Percentiles rank a stretch among this genome's conserved stretches.
Evolutionary conservation across 495 filamentous ascomycete genomes (phyloP).

Genomic region (Jackrogersella multiformis): DNA sequence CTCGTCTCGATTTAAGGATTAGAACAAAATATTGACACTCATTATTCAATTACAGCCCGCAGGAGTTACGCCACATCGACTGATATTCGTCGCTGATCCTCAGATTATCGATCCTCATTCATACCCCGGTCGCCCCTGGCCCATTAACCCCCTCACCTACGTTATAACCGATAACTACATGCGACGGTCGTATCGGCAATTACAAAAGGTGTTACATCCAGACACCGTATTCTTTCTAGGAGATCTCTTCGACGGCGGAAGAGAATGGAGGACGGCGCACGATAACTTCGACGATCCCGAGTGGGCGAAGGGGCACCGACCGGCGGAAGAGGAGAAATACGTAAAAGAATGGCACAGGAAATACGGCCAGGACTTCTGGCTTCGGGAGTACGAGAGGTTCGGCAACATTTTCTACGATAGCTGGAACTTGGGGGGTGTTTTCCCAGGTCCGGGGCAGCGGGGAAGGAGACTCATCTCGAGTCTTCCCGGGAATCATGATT

Average conservation of each 20-base stretch:
- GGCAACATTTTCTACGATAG: conserved; percentile 77
- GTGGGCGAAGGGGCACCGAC: conserved; percentile 59
- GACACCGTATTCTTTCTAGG: conserved; percentile 90
- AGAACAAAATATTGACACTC: conserved; percentile 24
- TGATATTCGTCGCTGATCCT: conserved; percentile 93
- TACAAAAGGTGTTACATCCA: conserved; percentile 76
- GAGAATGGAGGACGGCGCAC: conserved; percentile 84
- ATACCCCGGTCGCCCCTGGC: conserved; percentile 93
- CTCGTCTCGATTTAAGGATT: not conserved
- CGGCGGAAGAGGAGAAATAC: conserved; percentile 56
- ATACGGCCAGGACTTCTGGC: conserved; percentile 83
- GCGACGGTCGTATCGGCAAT: conserved; percentile 74
- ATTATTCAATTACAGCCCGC: conserved; percentile 63
- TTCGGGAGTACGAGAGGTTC: conserved; percentile 83
- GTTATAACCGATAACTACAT: conserved; percentile 89
- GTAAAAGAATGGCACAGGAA: conserved; percentile 73
- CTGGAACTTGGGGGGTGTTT: conserved; percentile 58
- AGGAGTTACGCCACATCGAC: conserved; percentile 80
- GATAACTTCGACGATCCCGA: conserved; percentile 68
- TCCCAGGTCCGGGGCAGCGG: conserved; percentile 51
- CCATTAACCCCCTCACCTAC: conserved; percentile 79
- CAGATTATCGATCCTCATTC: conserved; percentile 97
- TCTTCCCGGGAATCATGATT: conserved; percentile 94
- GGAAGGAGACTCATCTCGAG: conserved; percentile 76
- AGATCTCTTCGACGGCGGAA: conserved; percentile 94